phyloP scores from a whole-genome alignment of 805 yeast species.

The Candida vartiovaarae region DNA sequence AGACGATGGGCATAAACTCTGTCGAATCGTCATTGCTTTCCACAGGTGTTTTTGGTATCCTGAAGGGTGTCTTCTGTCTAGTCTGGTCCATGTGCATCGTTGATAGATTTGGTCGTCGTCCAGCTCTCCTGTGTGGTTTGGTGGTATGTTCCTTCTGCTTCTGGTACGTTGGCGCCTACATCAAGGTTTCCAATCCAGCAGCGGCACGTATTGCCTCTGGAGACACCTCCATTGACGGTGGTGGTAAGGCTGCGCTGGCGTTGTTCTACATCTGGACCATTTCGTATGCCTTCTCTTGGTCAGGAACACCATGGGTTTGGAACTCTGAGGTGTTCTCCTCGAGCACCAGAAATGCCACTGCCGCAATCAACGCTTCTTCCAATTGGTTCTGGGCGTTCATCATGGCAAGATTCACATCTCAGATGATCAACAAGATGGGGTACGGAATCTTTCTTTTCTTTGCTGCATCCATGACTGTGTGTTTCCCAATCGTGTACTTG shows the following conservation, averaged over 20 bases:
- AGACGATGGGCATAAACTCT: slow-evolving; percentile 41
- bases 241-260: slow-evolving; percentile 37
- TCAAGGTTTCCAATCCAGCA: slow-evolving; percentile 24
- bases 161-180: slow-evolving; percentile 43
- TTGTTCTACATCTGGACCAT: slow-evolving; percentile 34
- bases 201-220: slow-evolving; percentile 12
- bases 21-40: slow-evolving; percentile 39
- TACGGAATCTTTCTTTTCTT: slow-evolving; percentile 38
- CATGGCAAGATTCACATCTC: slow-evolving; percentile 38
- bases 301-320: slow-evolving; percentile 41
- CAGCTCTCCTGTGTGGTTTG: slow-evolving; percentile 32
- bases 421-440: slow-evolving; percentile 36
- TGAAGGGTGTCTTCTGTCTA: slow-evolving; percentile 38
- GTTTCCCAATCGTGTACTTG: slow-evolving; percentile 6
- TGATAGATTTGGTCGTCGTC: slow-evolving; percentile 40
- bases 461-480: slow-evolving; percentile 10
- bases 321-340: slow-evolving; percentile 41
- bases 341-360: slow-evolving; percentile 35
- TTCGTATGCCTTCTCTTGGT: slow-evolving; percentile 37
- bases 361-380: slow-evolving; percentile 37
- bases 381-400: slow-evolving; percentile 47
- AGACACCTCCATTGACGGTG: slow-evolving; percentile 28
- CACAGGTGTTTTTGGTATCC: slow-evolving; percentile 46
- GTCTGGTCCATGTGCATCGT: slow-evolving; percentile 40
- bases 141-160: slow-evolving; percentile 36